These are phyloP conservation scores for Talaromyces sp. DNA, from an alignment of 2,329 filamentous ascomycete species.

Conservation along the genomic window DNA sequence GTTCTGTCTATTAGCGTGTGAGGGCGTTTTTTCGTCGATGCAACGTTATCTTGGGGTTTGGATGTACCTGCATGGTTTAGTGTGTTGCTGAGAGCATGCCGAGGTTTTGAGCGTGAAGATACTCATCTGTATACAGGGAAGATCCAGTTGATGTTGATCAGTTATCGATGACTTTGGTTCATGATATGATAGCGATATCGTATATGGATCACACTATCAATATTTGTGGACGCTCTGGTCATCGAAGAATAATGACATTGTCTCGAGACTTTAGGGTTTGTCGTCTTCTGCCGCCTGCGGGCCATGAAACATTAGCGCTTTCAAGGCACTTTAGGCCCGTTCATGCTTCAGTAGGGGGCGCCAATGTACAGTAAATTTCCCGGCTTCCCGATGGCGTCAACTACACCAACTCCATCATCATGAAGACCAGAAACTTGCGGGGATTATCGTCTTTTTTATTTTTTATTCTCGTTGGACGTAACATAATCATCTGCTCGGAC, in stretches of 20 bases:
- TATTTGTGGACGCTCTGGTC: not conserved
- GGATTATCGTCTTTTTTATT: not conserved
- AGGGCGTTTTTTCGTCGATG: not conserved
- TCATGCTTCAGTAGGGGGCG: not conserved
- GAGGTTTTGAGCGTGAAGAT: not conserved
- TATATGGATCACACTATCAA: not conserved
- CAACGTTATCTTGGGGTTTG: constrained; percentile 1
- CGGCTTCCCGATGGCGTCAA: too few species aligned
- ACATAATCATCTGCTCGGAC: not conserved
- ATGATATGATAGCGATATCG: not conserved
- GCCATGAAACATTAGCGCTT: constrained; percentile 8
- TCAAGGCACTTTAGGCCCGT: not conserved
- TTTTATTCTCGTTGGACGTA: not conserved
- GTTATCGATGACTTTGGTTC: not conserved
- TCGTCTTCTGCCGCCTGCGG: not conserved
- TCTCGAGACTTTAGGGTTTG: not conserved
- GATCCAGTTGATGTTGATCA: not conserved
- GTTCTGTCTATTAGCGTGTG: not conserved
- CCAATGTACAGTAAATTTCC: not conserved
- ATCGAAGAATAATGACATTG: not conserved
- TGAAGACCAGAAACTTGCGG: too few species aligned
- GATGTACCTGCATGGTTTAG: constrained; percentile 1
- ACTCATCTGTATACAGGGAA: not conserved
- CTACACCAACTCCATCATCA: too few species aligned
- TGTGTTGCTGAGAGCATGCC: not conserved